A percentile compares a stretch with the other conserved stretches of the same genome.
Conservation (phyloP, 176 grass and related monocot genomes). For the Neostapfia colusana region DNA sequence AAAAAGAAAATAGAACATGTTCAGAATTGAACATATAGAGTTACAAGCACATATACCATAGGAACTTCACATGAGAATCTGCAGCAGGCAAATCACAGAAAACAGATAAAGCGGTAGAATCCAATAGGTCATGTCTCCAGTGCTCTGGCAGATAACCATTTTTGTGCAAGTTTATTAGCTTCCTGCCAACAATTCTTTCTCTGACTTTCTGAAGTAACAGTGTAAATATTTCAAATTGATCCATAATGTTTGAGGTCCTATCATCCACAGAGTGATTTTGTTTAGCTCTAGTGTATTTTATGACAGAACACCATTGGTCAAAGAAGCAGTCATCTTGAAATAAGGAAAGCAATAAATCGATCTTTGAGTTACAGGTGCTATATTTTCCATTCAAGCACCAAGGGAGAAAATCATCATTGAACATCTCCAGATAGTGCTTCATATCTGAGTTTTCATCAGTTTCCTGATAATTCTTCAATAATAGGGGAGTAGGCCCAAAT, state of each 20-base stretch:
- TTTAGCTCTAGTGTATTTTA: constrained; percentile 48
- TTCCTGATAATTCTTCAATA: constrained; percentile 43
- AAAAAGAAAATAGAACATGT: neutral
- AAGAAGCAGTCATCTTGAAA: constrained; percentile 75
- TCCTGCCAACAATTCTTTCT: constrained; percentile 50
- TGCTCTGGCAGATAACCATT: constrained; percentile 52
- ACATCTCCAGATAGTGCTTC: constrained; percentile 59
- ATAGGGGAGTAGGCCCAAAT: constrained; percentile 58
- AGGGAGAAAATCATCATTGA: constrained; percentile 68
- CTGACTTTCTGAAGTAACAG: constrained; percentile 67
- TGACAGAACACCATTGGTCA: constrained; percentile 62
- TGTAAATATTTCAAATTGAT: constrained; percentile 59
- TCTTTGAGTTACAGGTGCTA: constrained; percentile 60
- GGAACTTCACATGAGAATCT: constrained; percentile 47
- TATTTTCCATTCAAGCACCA: constrained; percentile 77
- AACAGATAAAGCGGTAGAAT: constrained; percentile 63
- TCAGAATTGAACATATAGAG: neutral
- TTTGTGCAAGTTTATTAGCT: constrained; percentile 54
- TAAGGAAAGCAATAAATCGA: constrained; percentile 79
- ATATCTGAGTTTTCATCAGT: constrained; percentile 43
- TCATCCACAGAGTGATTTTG: constrained; percentile 27
- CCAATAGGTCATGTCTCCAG: constrained; percentile 67
- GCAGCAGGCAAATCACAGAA: constrained; percentile 39
- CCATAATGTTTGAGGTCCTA: constrained; percentile 34
- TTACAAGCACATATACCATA: constrained; percentile 53